A percentile compares a stretch with the other conserved stretches of the same genome.
Evolutionary conservation across 2,329 filamentous ascomycete species (phyloP).

Genomic region (Pseudogymnoascus sp.): DNA sequence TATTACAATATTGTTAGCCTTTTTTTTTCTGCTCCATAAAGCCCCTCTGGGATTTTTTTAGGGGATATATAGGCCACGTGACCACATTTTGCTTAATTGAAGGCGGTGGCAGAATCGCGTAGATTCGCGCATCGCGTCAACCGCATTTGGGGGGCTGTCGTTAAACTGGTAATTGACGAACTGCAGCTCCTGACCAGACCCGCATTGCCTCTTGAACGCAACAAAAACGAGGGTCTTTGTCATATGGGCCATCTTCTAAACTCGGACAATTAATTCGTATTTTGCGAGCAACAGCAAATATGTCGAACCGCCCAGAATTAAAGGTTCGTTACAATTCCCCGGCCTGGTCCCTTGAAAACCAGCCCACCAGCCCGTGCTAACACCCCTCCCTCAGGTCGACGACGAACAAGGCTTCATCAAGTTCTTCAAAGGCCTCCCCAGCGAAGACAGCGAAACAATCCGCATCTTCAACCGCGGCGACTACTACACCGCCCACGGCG

Average conservation of each 20-base stretch:
- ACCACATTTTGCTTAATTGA: neutral
- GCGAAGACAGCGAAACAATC: constrained; percentile 64
- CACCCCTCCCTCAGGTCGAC: constrained; percentile 55
- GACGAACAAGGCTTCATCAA: constrained; percentile 96
- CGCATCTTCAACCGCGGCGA: constrained; percentile 91
- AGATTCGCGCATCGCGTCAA: constrained; percentile 9
- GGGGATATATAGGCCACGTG: neutral
- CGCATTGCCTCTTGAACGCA: neutral
- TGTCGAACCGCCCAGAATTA: constrained; percentile 49
- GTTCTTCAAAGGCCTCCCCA: constrained; percentile 81
- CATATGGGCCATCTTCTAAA: neutral
- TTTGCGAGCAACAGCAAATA: constrained; percentile 20
- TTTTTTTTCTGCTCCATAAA: neutral
- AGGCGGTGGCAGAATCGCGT: constrained; percentile 8
- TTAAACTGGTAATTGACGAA: neutral
- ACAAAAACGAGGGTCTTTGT: neutral
- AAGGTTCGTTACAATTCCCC: constrained; percentile 29
- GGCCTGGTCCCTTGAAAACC: neutral
- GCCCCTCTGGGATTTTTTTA: neutral
- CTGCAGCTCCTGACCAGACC: constrained; percentile 1
- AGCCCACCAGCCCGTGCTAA: constrained; percentile 2
- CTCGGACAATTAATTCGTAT: neutral
- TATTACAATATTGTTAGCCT: no score
- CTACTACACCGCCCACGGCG: constrained; percentile 89
- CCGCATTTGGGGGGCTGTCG: constrained; percentile 8